These are phyloP conservation scores for Penicillium pulvis DNA, from an alignment of 495 filamentous ascomycete genomes.

Conservation along the genomic window DNA sequence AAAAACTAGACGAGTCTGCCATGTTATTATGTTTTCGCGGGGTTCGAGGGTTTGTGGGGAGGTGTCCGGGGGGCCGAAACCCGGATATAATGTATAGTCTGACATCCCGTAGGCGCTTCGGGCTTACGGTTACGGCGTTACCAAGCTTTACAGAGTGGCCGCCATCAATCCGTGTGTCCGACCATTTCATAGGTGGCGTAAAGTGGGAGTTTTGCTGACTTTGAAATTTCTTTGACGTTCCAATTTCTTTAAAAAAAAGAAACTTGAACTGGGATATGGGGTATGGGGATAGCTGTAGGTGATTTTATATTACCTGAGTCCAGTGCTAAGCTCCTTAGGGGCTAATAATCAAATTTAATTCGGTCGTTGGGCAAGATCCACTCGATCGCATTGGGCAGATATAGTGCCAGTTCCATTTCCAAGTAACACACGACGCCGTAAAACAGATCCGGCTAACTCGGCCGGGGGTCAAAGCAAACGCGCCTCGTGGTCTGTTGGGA, in stretches of 20 bases:
- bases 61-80: not conserved
- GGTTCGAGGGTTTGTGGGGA: not conserved
- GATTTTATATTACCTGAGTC: not conserved
- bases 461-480: not conserved
- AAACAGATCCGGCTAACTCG: not conserved
- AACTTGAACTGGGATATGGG: too few species aligned
- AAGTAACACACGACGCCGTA: too few species aligned
- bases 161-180: not conserved
- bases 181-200: not conserved
- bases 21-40: not conserved
- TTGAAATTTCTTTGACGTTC: not conserved
- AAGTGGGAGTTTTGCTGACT: not conserved
- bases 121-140: slow-evolving; percentile 3
- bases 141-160: not conserved
- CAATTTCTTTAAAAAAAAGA: too few species aligned
- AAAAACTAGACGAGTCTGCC: too few species aligned
- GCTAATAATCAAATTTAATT: not conserved
- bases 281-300: too few species aligned
- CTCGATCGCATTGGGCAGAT: too few species aligned
- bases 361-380: not conserved
- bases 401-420: too few species aligned
- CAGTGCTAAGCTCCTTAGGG: not conserved
- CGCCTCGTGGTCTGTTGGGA: not conserved
- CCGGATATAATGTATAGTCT: not conserved
- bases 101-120: not conserved